These are phyloP conservation scores for Raffaelea arxii DNA, from an alignment of 2,329 filamentous ascomycete species.

Conservation along the genomic window DNA sequence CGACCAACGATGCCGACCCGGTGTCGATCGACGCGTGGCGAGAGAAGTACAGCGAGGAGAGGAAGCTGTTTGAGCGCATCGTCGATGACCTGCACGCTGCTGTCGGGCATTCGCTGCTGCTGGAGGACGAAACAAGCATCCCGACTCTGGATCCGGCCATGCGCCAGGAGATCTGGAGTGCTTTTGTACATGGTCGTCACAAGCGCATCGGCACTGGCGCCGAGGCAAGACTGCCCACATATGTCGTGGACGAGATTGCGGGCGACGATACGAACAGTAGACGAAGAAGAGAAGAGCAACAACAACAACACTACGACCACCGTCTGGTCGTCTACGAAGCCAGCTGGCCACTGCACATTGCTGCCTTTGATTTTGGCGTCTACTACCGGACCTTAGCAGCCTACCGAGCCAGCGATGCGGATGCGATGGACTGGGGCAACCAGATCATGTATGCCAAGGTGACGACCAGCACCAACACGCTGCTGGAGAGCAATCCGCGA, in stretches of 20 bases:
- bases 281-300: constrained; percentile 31
- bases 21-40: constrained; percentile 2
- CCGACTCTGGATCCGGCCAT: constrained; percentile 5
- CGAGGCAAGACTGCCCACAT: neutral
- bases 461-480: constrained; percentile 85
- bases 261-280: constrained; percentile 3
- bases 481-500: constrained; percentile 81
- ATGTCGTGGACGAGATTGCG: neutral
- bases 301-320: constrained; percentile 62
- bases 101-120: constrained; percentile 2
- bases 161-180: constrained; percentile 11
- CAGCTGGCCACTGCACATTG: constrained; percentile 61
- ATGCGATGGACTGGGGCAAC: constrained; percentile 55
- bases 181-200: constrained; percentile 9
- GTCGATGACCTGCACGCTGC: constrained; percentile 7
- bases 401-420: constrained; percentile 42
- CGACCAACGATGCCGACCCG: neutral
- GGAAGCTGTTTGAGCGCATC: constrained; percentile 4
- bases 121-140: constrained; percentile 1
- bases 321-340: constrained; percentile 63
- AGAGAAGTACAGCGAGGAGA: constrained; percentile 1
- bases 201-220: neutral
- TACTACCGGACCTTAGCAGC: constrained; percentile 64
- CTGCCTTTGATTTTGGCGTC: constrained; percentile 73
- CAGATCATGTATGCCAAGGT: constrained; percentile 81